Conservation (phyloP, 202 grass and related monocot species). For the Panicum virgatum region DNA sequence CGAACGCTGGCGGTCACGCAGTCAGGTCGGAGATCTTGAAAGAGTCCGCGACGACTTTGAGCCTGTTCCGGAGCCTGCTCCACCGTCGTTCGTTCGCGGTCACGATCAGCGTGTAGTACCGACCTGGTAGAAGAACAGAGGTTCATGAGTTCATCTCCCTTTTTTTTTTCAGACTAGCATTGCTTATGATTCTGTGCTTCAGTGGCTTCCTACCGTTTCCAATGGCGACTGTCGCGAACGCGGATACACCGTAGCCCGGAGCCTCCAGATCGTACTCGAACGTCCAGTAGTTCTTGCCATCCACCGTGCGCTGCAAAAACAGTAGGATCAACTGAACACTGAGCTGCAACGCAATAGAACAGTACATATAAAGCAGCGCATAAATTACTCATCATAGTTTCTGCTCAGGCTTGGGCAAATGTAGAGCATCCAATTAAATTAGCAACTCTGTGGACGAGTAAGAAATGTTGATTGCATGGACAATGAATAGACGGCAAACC, state of each 20-base stretch:
- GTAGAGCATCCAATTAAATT: neutral
- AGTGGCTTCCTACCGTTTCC: slow-evolving; percentile 61
- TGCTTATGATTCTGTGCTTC: neutral
- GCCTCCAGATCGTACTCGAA: slow-evolving; percentile 93
- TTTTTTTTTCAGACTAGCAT: neutral
- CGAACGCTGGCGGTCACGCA: slow-evolving; percentile 4
- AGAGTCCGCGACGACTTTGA: slow-evolving; percentile 88
- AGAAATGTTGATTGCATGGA: neutral
- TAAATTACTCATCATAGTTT: neutral
- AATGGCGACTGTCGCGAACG: slow-evolving; percentile 88
- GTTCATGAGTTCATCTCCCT: neutral
- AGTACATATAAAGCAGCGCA: neutral
- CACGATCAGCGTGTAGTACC: slow-evolving; percentile 88
- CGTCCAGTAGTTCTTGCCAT: slow-evolving; percentile 98
- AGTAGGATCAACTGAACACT: neutral
- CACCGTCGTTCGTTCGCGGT: slow-evolving; percentile 86
- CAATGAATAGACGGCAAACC: slow-evolving; percentile 40
- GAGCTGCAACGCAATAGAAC: neutral
- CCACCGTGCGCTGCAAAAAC: slow-evolving; percentile 62
- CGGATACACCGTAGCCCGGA: slow-evolving; percentile 63
- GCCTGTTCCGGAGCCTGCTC: slow-evolving; percentile 77
- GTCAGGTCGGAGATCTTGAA: slow-evolving; percentile 68
- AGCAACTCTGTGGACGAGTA: neutral
- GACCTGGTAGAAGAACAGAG: slow-evolving; percentile 47
- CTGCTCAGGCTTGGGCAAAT: neutral